phyloP scores from a whole-genome alignment of 2,329 filamentous ascomycete species.

The Colletotrichum sansevieriae region DNA sequence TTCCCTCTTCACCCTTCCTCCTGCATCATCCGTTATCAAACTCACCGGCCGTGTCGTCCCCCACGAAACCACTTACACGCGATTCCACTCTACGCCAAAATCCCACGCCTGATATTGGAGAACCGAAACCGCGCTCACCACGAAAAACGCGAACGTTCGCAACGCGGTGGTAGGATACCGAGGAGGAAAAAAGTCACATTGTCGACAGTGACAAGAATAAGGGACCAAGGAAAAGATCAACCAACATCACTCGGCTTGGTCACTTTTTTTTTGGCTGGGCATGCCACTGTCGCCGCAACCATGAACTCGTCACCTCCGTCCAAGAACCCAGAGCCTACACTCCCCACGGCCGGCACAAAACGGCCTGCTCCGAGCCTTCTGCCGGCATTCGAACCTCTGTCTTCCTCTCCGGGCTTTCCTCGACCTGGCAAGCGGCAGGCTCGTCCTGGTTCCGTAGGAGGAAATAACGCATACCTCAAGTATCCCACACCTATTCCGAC shows the following conservation, averaged over 20 bases:
- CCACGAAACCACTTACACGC: slow-evolving; percentile 39
- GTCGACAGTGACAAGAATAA: slow-evolving; percentile 1
- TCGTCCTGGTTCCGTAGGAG: slow-evolving; percentile 51
- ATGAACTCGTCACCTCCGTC: slow-evolving; percentile 58
- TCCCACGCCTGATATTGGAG: slow-evolving; percentile 36
- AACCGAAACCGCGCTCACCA: slow-evolving; percentile 21
- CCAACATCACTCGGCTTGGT: neutral
- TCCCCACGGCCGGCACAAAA: slow-evolving; percentile 65
- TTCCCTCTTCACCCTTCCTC: slow-evolving; percentile 14
- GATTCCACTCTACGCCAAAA: slow-evolving; percentile 33
- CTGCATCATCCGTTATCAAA: slow-evolving; percentile 20
- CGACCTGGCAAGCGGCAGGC: slow-evolving; percentile 77
- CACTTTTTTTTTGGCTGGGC: slow-evolving; percentile 23
- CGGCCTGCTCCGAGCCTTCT: slow-evolving; percentile 76
- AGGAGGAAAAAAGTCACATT: neutral
- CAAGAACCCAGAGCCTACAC: slow-evolving; percentile 51
- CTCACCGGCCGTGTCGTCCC: slow-evolving; percentile 11
- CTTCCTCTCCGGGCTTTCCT: slow-evolving; percentile 81
- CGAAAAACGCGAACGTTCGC: slow-evolving; percentile 31
- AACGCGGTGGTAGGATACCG: slow-evolving; percentile 30
- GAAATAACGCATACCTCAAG: slow-evolving; percentile 67
- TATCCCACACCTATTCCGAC: slow-evolving; percentile 96
- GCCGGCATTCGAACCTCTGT: slow-evolving; percentile 83
- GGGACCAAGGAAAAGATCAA: too few species aligned
- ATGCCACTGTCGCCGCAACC: slow-evolving; percentile 40